phyloP scores from a whole-genome alignment of 2,329 filamentous ascomycete genomes.

The Sporothrix schenckii region DNA sequence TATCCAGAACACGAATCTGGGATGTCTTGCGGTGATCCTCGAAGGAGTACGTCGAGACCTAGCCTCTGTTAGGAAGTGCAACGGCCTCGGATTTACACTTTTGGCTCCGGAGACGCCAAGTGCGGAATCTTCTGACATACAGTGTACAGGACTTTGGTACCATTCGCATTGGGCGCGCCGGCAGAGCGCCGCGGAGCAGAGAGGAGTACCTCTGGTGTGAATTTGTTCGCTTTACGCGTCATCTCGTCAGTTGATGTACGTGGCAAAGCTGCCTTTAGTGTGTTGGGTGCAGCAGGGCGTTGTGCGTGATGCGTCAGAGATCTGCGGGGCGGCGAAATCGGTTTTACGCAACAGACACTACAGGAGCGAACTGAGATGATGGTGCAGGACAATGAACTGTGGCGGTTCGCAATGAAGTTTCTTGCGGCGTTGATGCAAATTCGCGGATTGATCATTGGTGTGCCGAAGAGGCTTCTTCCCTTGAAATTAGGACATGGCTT shows the following conservation, averaged over 20 bases:
- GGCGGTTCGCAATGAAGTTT: neutral
- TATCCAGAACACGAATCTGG: conserved; percentile 71
- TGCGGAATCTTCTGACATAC: conserved; percentile 59
- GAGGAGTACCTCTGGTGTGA: conserved; percentile 77
- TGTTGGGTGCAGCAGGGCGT: neutral
- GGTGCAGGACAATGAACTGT: neutral
- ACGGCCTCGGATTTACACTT: neutral
- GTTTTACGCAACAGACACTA: neutral
- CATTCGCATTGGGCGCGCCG: conserved; percentile 69
- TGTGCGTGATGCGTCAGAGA: neutral
- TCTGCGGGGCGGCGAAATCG: neutral
- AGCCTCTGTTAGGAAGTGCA: conserved; percentile 32
- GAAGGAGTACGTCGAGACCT: conserved; percentile 79
- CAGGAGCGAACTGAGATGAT: neutral
- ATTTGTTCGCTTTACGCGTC: conserved; percentile 70
- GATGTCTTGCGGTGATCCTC: conserved; percentile 68
- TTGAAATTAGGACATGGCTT: neutral
- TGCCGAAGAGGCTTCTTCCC: neutral
- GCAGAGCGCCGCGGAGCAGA: conserved; percentile 72
- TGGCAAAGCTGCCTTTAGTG: neutral
- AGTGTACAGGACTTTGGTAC: conserved; percentile 67
- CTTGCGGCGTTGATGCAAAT: neutral
- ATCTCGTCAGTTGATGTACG: conserved; percentile 50
- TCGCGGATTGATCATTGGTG: conserved; percentile 18
- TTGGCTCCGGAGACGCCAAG: neutral